Evolutionary conservation across 169 alveolate species (phyloP).

Genomic region (Miamiensis avidus): DNA sequence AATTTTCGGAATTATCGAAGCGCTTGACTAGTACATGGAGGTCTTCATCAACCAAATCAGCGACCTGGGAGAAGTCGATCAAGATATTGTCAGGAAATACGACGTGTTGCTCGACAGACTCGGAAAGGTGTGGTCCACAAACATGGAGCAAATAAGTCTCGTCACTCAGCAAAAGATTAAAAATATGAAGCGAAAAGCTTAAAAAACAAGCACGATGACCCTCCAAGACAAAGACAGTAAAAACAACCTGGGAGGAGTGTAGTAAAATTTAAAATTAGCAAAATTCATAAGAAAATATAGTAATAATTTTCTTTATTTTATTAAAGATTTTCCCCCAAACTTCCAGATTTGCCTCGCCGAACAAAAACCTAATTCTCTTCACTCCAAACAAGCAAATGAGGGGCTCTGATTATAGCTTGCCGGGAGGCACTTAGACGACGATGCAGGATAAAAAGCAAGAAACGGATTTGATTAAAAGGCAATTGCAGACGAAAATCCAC

Average conservation of each 20-base stretch:
- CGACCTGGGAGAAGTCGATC: not conserved
- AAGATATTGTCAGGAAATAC: not conserved
- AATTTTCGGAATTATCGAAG: not conserved
- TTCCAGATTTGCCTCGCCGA: not conserved
- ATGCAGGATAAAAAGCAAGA: not conserved
- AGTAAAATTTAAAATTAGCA: too few species aligned
- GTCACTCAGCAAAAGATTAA: not conserved
- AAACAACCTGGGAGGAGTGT: too few species aligned
- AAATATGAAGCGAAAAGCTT: not conserved
- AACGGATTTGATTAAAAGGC: not conserved
- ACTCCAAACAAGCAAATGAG: not conserved
- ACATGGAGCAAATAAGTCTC: not conserved
- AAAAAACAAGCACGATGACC: too few species aligned
- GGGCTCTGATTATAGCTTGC: not conserved
- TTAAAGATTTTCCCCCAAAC: too few species aligned
- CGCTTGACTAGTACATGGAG: not conserved
- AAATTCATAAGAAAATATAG: too few species aligned
- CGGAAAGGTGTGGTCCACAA: not conserved
- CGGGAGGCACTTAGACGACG: not conserved
- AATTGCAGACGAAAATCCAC: too few species aligned
- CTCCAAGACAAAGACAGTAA: too few species aligned
- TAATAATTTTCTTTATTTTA: too few species aligned
- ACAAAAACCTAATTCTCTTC: not conserved
- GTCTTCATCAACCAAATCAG: too few species aligned
- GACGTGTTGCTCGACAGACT: not conserved